Evolutionary conservation across 352 stramenopile species (phyloP), one percentile per base, ranked within the genome.

Genomic region (Globisporangium emineosum): DNA sequence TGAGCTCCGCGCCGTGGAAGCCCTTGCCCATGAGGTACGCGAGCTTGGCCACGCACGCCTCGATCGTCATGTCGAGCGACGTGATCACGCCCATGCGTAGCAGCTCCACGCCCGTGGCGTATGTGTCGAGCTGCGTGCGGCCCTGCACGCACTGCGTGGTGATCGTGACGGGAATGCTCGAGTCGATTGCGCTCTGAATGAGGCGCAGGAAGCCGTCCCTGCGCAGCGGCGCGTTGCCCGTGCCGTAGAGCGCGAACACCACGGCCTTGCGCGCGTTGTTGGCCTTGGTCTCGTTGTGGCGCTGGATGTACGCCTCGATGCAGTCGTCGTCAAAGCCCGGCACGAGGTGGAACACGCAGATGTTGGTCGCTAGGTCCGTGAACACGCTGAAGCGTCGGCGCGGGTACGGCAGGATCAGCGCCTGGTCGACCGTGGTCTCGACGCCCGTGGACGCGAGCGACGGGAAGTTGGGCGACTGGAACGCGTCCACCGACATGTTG

Each of bases 381-480:
- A 97, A 95, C 15, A 97, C 76, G 45, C 81, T 79, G 68, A 98
- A 96, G 50, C 86, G 76, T 5, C 86, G 82, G n/a, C 83, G 80
- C 25, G 96, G 86, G 63, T 96, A 96, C 33, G 90, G 89, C 49
- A 97, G 73, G 58, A 96, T 85, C 12, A 98, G 63, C 60, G 94
- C 83, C 54, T 96, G 81, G 67, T 97, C 91, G 53, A 97, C 86
- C 6, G 92, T 88, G 47, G 98, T 97, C 57, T 90, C 91, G 21
- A 98, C 94, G 29, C 93, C 96, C n/a, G 98, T 96, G 17, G 79
- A 86, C 15, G 95, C 96, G 17, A 99, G 78, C 6, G 91, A 83
- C 25, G 95, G 90, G 66, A 98, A 96, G 75, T 99, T 99, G 32
- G 96, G 96, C 59, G 91, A 98, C 68, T 98, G 93, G 87, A 98